Evolutionary conservation across 768 basidiomycete species (phyloP).

Genomic region (Kwoniella bestiolae): DNA sequence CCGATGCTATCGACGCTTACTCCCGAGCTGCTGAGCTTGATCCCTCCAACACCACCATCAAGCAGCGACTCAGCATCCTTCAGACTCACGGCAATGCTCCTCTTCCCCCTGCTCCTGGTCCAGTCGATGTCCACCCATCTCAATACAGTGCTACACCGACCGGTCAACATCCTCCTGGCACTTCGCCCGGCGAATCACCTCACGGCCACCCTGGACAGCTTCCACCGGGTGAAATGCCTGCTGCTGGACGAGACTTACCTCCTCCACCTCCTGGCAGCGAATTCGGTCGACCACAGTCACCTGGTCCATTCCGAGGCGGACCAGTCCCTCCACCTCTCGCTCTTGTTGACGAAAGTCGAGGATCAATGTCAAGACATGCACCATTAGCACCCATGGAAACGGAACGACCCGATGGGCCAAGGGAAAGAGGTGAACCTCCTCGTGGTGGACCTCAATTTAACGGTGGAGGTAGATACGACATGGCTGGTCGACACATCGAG

Average conservation of each 20-base stretch:
- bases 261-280: slow-evolving; percentile 47
- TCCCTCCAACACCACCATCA: slow-evolving; percentile 78
- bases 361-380: slow-evolving; percentile 49
- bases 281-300: slow-evolving; percentile 34
- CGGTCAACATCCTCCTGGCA: slow-evolving; percentile 17
- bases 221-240: slow-evolving; percentile 17
- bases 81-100: slow-evolving; percentile 78
- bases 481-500: slow-evolving; percentile 34
- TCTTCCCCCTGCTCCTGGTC: slow-evolving; percentile 82
- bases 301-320: slow-evolving; percentile 55
- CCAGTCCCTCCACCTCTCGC: slow-evolving; percentile 51
- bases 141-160: slow-evolving; percentile 64
- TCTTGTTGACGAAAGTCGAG: slow-evolving; percentile 50
- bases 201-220: slow-evolving; percentile 38
- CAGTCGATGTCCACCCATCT: slow-evolving; percentile 94
- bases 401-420: slow-evolving; percentile 33
- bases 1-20: slow-evolving; percentile 98
- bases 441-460: slow-evolving; percentile 20
- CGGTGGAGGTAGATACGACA: slow-evolving; percentile 30
- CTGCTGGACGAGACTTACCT: slow-evolving; percentile 47
- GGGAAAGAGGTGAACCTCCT: slow-evolving; percentile 20
- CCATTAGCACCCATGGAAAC: slow-evolving; percentile 56
- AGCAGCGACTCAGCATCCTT: slow-evolving; percentile 75
- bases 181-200: slow-evolving; percentile 34
- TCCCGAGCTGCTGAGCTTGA: slow-evolving; percentile 93